Evolutionary conservation across 179 eudicot genomes (phyloP).

Genomic region (Beta lomatogona): DNA sequence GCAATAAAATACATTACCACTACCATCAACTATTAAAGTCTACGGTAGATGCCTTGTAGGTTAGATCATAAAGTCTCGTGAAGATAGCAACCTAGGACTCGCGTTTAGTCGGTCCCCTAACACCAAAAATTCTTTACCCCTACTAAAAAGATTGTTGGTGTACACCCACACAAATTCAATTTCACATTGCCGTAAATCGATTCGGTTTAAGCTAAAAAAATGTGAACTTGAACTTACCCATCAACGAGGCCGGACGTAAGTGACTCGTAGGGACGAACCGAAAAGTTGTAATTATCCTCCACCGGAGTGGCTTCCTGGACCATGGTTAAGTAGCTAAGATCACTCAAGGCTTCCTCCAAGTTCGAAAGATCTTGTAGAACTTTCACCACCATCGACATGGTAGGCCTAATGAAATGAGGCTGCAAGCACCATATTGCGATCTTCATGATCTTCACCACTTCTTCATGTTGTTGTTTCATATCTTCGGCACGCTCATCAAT

Average conservation of each 20-base stretch:
- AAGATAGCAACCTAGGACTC: too few species aligned
- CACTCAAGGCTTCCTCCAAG: constrained; percentile 18
- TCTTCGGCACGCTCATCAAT: neutral
- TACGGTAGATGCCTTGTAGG: too few species aligned
- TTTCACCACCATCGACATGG: constrained; percentile 14
- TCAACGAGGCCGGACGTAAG: constrained; percentile 16
- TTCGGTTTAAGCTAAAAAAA: too few species aligned
- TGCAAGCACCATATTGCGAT: constrained; percentile 22
- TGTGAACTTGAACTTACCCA: neutral
- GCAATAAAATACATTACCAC: too few species aligned
- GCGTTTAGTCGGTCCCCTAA: too few species aligned
- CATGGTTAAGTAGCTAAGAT: constrained; percentile 18
- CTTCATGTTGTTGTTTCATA: constrained; percentile 8
- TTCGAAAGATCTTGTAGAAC: constrained; percentile 21
- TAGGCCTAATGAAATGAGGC: constrained; percentile 22
- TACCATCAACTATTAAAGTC: too few species aligned
- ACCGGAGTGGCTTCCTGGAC: neutral
- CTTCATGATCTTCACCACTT: constrained; percentile 18
- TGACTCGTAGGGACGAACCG: constrained; percentile 2
- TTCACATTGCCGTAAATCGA: too few species aligned
- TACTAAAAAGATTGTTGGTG: too few species aligned
- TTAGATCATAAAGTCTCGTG: too few species aligned
- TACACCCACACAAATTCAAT: too few species aligned
- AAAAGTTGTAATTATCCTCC: neutral
- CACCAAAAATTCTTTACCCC: too few species aligned